Evolutionary conservation across 2,329 filamentous ascomycete genomes (phyloP).

Genomic region (Colletotrichum abscissum): DNA sequence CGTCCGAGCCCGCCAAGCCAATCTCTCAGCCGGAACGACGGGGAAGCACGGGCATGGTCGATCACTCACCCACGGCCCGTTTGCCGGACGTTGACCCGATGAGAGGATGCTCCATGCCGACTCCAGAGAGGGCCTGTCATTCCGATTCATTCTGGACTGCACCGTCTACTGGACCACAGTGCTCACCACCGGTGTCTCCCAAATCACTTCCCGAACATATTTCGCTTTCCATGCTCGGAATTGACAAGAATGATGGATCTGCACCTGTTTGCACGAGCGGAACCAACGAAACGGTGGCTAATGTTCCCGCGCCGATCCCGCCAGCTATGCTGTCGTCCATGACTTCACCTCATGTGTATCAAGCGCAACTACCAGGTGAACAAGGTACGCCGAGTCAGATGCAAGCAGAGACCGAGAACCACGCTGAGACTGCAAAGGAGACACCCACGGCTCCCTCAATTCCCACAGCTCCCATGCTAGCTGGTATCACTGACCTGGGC

Average conservation of each 20-base stretch:
- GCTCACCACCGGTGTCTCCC: constrained; percentile 50
- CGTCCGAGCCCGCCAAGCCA: constrained; percentile 6
- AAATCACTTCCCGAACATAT: constrained; percentile 41
- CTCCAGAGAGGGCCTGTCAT: constrained; percentile 47
- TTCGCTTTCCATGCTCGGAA: constrained; percentile 1
- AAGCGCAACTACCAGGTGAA: constrained; percentile 8
- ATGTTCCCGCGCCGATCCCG: background rate
- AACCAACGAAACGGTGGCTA: background rate
- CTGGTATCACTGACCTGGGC: constrained; percentile 8
- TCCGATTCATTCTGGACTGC: constrained; percentile 35
- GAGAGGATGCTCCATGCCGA: constrained; percentile 48
- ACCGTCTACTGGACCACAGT: constrained; percentile 36
- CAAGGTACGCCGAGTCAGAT: constrained; percentile 29
- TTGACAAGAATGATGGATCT: background rate
- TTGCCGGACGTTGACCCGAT: constrained; percentile 42
- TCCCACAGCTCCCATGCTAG: background rate
- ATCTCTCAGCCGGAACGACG: constrained; percentile 38
- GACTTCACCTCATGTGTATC: background rate
- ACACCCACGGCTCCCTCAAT: background rate
- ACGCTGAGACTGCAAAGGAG: constrained; percentile 32
- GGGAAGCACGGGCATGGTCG: constrained; percentile 47
- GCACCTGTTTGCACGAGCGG: background rate
- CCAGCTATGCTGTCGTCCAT: background rate
- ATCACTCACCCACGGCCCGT: constrained; percentile 39
- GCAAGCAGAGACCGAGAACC: constrained; percentile 1